Conservation (phyloP, 495 filamentous ascomycete genomes). For the Penicillium alfredii region DNA sequence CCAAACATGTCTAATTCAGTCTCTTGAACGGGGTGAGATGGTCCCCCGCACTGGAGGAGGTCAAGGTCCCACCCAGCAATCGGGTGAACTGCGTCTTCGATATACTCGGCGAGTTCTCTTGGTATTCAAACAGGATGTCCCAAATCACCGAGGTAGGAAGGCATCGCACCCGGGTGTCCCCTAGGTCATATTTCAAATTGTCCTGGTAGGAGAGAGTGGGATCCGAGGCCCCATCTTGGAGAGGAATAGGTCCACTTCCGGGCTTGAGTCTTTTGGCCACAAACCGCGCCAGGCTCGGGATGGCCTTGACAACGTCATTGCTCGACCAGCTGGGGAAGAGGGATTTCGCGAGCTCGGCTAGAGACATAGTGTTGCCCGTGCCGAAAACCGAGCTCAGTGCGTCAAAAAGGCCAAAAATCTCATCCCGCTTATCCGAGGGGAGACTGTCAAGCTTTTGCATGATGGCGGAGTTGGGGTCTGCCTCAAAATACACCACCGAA, state of each 20-base stretch:
- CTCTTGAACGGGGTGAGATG: not conserved
- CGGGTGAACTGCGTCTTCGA: constrained; percentile 23
- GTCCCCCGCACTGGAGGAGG: constrained; percentile 19
- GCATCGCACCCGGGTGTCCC: constrained; percentile 18
- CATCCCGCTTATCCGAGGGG: constrained; percentile 1
- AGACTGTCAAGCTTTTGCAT: constrained; percentile 14
- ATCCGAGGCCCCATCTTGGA: constrained; percentile 12
- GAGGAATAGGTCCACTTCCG: constrained; percentile 18
- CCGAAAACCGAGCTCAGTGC: constrained; percentile 19
- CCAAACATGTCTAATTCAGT: constrained; percentile 1
- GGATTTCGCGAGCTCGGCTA: constrained; percentile 19
- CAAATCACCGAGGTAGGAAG: constrained; percentile 20
- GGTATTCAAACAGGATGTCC: constrained; percentile 32
- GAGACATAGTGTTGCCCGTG: constrained; percentile 13
- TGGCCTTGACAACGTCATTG: constrained; percentile 27
- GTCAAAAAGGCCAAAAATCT: constrained; percentile 19
- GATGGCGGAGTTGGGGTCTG: constrained; percentile 19
- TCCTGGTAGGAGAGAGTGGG: constrained; percentile 25
- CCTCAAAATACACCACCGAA: constrained; percentile 34
- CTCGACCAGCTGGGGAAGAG: constrained; percentile 22
- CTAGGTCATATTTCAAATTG: constrained; percentile 36
- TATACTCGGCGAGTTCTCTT: constrained; percentile 12
- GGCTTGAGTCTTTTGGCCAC: constrained; percentile 28
- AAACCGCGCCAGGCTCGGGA: constrained; percentile 29
- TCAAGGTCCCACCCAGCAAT: constrained; percentile 32